Base-by-base conservation (phyloP, 768 basidiomycete genomes). In the Wakefieldia striispora region DNA sequence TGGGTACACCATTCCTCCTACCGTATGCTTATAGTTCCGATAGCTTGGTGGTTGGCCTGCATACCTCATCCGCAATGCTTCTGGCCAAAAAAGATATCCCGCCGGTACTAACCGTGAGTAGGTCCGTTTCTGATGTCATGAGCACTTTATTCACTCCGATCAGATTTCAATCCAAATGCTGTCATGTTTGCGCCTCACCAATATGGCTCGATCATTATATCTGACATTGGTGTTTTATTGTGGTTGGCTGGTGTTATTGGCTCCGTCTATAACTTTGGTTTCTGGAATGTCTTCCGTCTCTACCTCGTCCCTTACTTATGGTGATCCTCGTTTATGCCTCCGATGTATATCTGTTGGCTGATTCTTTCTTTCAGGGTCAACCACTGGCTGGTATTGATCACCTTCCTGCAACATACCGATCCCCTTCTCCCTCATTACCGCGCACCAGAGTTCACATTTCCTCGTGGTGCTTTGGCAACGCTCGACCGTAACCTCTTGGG, bases 341-440 rank as follows among this genome's bases (percentile, higher is more conserved):
- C 34, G 13, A 17, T 26, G 10, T 12, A 40, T 11, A 19, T 31
- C 47, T 24, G 12, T 47, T 42, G 9, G 51, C 27, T 16, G 4
- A 53, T 38, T 20, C 38, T 13, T n/a, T n/a, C 12, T 10, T 6
- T 29, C 51, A 85, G 81, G 84, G 83, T 87, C 46, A 91, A 91
- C 76, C 91, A 93, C 77, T 97, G 94, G 94, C 79, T 97, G 46
- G 91, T 97, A 49, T 63, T 93, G 60, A 97, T 97, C 75, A 97
- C 94, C 17, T 97, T 92, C 87, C 78, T 97, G 43, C 95, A 99
- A 74, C 95, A 99, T 76, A 97, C 95, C 60, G 95, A 97, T 72
- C 92, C 95, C 17, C 69, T 88, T 40, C 81, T 98, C 38, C 95
- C 95, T 42, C 95, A 97, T 72, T 97, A 97, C 78, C 88, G 90